Evolutionary conservation across 1,284 basidiomycete genomes (phyloP), one percentile per base, ranked within the genome.

Genomic region (Somion occarium): DNA sequence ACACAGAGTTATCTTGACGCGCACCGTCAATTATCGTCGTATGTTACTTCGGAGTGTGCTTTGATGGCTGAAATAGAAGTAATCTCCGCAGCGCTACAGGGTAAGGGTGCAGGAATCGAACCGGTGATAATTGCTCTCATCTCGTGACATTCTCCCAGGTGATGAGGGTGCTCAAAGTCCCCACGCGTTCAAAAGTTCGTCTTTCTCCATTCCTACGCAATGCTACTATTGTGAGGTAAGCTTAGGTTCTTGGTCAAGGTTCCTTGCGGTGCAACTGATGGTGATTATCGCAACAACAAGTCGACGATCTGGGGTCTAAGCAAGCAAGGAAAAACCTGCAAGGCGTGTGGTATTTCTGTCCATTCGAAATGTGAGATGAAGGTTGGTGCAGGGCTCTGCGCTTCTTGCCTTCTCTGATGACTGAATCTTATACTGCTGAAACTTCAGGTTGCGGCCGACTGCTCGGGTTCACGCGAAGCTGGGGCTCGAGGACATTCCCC

Each of bases 291-390:
- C 41, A 39, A 51, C 45, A 26, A 18, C 22, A 56, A 90, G 85
- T 76, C 83, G 3, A 85, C 84, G 1, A 90, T 93, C 22, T 92
- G 90, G 90, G 91, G 90, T 20, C 69, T 91, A 34, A 87, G 81
- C 63, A 91, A 89, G 64, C 87, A 90, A 61, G 90, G 91, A 24
- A 88, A 91, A 68, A 87, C 83, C 5, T 92, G 91, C 69, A 85
- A 78, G 63, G 67, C 73, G n/a, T 93, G 91, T 63, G 80, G 82
- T 1, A 67, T 91, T 51, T 85, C 85, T n/a, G 88, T 91, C 15
- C 91, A 92, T 64, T 72, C 79, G 43, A 91, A 88, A 65, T 93
- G 91, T 64, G 91, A 91, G 62, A 65, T 92, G 43, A 93, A 92
- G 80, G 89, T 86, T 50, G 51, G 65, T 52, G 20, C 24, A 22